phyloP scores from a whole-genome alignment of 768 basidiomycete genomes.

The Russula virescens region DNA sequence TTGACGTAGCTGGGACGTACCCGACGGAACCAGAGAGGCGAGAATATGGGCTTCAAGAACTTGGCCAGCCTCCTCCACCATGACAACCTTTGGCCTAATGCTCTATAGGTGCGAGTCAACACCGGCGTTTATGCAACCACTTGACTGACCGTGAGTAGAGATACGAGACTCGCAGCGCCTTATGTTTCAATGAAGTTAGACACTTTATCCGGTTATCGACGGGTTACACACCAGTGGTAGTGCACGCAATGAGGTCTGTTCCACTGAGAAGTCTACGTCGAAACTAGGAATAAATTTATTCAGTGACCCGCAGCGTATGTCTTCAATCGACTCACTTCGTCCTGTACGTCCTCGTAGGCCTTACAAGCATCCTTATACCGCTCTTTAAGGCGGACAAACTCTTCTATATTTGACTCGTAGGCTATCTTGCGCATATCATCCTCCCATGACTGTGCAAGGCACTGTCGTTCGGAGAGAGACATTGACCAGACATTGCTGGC shows the following conservation, averaged over 20 bases:
- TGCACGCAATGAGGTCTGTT: constrained; percentile 67
- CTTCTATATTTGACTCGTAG: constrained; percentile 31
- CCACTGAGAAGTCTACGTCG: constrained; percentile 48
- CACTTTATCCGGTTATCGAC: background rate
- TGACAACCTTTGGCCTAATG: constrained; percentile 51
- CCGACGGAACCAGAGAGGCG: constrained; percentile 49
- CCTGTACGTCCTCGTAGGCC: constrained; percentile 37
- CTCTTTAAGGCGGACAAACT: constrained; percentile 41
- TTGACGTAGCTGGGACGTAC: background rate
- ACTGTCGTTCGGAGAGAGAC: constrained; percentile 44
- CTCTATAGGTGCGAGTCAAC: constrained; percentile 37
- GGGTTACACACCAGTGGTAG: constrained; percentile 55
- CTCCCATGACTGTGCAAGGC: constrained; percentile 44
- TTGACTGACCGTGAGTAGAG: constrained; percentile 48
- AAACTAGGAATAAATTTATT: constrained; percentile 34
- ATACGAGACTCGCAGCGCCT: constrained; percentile 65
- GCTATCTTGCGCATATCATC: constrained; percentile 34
- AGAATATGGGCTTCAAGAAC: constrained; percentile 75
- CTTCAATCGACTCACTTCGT: constrained; percentile 42
- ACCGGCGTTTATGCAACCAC: background rate
- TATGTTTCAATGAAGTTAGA: background rate
- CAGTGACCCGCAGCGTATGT: background rate
- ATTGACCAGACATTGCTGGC: constrained; percentile 47
- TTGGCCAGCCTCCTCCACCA: constrained; percentile 81
- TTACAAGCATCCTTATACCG: constrained; percentile 38